Base-by-base conservation (phyloP, 257 asterid genomes). In the Gentiana dahurica region DNA sequence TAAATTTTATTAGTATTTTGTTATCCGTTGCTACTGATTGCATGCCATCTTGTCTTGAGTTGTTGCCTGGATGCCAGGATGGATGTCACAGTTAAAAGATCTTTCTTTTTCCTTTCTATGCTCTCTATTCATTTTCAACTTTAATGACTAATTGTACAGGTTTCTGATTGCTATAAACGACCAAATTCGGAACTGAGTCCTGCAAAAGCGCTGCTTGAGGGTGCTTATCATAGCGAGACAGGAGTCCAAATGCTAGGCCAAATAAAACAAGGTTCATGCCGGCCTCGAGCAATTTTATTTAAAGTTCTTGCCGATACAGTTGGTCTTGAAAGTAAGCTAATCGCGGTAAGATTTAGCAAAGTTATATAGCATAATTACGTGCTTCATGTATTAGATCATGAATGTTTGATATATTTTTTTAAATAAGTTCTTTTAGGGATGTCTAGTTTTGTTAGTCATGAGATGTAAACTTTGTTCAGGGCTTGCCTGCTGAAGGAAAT, bases 171-270 rank as follows among this genome's bases (percentile, higher is more conserved):
- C 71, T 77, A 79, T 68, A 89, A 83, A 75, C 68, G 78, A 56
- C 84, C 93, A 35, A 83, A 81, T 60, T 52, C 56, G 64, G 90
- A 84, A 63, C 52, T 71, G 46, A 81, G 77, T 69, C 82, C 66
- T 41, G 79, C 80, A 62, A 79, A 73, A 58, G 81, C 79, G n/a
- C 79, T 84, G 33, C 93, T 89, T 49, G 95, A 89, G 72, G 97
- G 82, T 69, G 87, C 77, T 57, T 82, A 87, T 55, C 77, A 82
- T 55, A 83, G 83, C 70, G 64, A 86, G 64, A 74, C 95, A 82
- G 97, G 97, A 57, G 75, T 84, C 75, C 86, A 80, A 63, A 62
- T 89, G 84, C 75, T 89, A 66, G 82, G 95, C 64, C 95, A 89
- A 70, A 76, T 81, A 62, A 89, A 86, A 73, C 86, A 72, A 55